Evolutionary conservation across 2,329 filamentous ascomycete species (phyloP).

Genomic region (Microcyclosporella mali): DNA sequence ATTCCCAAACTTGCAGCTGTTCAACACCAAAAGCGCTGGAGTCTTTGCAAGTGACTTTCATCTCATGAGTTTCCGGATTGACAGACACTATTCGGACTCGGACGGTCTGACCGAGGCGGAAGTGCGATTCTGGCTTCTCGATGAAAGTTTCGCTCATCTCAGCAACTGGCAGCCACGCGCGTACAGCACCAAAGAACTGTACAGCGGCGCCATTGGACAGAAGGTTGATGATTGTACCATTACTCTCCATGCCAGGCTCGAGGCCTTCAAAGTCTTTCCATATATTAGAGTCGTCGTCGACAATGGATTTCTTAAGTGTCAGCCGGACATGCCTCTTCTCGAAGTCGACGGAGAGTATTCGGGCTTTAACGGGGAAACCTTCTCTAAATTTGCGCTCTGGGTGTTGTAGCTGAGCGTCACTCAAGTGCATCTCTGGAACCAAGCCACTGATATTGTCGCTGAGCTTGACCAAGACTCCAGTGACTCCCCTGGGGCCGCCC

Average conservation of each 20-base stretch:
- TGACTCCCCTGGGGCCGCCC: constrained; percentile 69
- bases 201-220: constrained; percentile 74
- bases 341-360: constrained; percentile 74
- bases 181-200: constrained; percentile 80
- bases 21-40: constrained; percentile 71
- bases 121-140: constrained; percentile 80
- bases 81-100: constrained; percentile 82
- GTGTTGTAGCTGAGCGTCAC: constrained; percentile 80
- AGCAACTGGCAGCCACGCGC: constrained; percentile 82
- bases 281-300: constrained; percentile 68
- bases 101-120: constrained; percentile 83
- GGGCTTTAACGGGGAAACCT: constrained; percentile 74
- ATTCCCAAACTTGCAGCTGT: constrained; percentile 65
- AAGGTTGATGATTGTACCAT: constrained; percentile 81
- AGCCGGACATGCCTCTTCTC: constrained; percentile 73
- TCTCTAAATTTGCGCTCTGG: constrained; percentile 95
- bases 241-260: constrained; percentile 66
- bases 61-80: constrained; percentile 61
- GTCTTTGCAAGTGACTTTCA: constrained; percentile 91
- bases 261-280: constrained; percentile 74
- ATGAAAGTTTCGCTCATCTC: constrained; percentile 99
- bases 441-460: constrained; percentile 84
- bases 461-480: constrained; percentile 74
- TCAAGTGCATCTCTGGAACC: constrained; percentile 79
- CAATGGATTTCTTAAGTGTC: constrained; percentile 87